Conservation (phyloP, 2,329 filamentous ascomycete species). For the Penicillium freii region DNA sequence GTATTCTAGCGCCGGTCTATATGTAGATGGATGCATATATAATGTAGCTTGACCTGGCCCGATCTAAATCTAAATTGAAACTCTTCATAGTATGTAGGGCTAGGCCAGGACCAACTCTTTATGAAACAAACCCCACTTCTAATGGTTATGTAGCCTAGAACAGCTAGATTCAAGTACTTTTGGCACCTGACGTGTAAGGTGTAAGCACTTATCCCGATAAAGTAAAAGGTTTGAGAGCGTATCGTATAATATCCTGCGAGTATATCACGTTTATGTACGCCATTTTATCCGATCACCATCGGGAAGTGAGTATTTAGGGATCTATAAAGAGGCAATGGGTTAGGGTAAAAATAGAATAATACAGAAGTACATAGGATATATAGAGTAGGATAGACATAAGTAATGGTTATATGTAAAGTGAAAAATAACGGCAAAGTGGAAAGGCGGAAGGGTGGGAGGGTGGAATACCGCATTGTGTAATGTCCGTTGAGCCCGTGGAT, state of each 20-base stretch:
- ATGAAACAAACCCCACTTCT: background rate
- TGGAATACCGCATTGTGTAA: background rate
- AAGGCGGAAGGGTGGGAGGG: too few relatives aligned
- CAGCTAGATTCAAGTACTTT: background rate
- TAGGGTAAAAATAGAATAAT: too few relatives aligned
- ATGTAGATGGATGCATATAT: background rate
- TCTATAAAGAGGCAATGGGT: background rate
- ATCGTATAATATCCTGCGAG: background rate
- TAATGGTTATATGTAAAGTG: too few relatives aligned
- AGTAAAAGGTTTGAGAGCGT: background rate
- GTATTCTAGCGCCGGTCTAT: background rate
- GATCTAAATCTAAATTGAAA: background rate
- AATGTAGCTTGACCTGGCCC: background rate
- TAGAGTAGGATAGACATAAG: too few relatives aligned
- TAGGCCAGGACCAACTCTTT: background rate
- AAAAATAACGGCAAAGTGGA: too few relatives aligned
- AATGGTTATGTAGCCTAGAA: background rate
- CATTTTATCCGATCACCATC: conserved; percentile 1
- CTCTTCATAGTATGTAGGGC: background rate
- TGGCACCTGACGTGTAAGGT: conserved; percentile 6
- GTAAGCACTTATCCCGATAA: conserved; percentile 10
- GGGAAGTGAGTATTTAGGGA: background rate
- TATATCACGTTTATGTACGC: conserved; percentile 4
- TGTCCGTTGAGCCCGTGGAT: background rate
- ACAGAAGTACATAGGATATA: too few relatives aligned